A percentile compares a stretch with the other conserved stretches of the same genome.
These are phyloP conservation scores for Pichia sp. DNA, from an alignment of 1,139 yeast genomes.

Conservation along the genomic window DNA sequence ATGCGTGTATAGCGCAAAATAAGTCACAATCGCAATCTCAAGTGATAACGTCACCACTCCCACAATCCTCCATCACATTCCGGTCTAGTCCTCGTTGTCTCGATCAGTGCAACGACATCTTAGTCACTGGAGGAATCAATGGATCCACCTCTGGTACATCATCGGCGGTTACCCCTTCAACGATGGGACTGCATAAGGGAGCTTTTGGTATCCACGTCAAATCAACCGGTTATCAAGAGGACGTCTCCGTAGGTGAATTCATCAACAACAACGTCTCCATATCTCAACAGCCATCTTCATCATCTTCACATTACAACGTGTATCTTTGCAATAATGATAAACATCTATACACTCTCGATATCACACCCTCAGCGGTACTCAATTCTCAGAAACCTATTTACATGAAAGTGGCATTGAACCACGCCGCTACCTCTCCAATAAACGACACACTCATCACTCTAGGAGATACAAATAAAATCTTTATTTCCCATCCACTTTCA, in stretches of 20 bases:
- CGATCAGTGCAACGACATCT: slow-evolving; percentile 47
- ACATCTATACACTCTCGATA: slow-evolving; percentile 57
- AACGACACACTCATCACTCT: slow-evolving; percentile 45
- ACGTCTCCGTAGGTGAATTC: slow-evolving; percentile 65
- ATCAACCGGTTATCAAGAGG: slow-evolving; percentile 42
- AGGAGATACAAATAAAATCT: slow-evolving; percentile 52
- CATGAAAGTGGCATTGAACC: slow-evolving; percentile 48
- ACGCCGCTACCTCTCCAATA: slow-evolving; percentile 55
- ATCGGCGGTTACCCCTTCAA: slow-evolving; percentile 4
- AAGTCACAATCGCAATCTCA: too few relatives aligned
- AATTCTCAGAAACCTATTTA: slow-evolving; percentile 18
- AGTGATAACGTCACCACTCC: too few relatives aligned
- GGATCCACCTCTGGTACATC: background rate
- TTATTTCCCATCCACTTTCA: slow-evolving; percentile 39
- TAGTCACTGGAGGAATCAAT: slow-evolving; percentile 67
- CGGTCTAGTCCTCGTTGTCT: slow-evolving; percentile 64
- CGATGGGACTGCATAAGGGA: slow-evolving; percentile 12
- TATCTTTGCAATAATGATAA: slow-evolving; percentile 81
- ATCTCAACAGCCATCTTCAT: slow-evolving; percentile 28
- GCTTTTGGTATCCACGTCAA: slow-evolving; percentile 11
- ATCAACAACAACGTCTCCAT: slow-evolving; percentile 79
- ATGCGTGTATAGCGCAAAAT: too few relatives aligned
- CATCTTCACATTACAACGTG: slow-evolving; percentile 39
- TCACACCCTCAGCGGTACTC: slow-evolving; percentile 40
- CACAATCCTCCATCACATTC: slow-evolving; percentile 28